Conservation (phyloP, 495 filamentous ascomycete species). For the Hyaloscypha finlandica region DNA sequence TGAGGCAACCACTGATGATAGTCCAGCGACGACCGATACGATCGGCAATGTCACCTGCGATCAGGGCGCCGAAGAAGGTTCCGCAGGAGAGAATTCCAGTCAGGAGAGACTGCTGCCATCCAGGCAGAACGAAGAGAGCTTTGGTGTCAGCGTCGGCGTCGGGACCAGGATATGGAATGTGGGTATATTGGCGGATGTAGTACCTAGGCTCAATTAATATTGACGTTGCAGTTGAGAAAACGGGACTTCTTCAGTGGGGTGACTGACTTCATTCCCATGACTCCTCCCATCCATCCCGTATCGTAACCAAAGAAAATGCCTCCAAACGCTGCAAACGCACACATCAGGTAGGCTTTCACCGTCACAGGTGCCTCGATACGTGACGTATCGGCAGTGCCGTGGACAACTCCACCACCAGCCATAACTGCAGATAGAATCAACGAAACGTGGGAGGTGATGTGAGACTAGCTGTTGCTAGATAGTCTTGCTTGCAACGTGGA, state of each 20-base stretch:
- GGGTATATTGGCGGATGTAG: conserved; percentile 64
- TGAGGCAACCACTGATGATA: conserved; percentile 62
- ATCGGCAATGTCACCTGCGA: conserved; percentile 70
- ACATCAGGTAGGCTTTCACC: conserved; percentile 66
- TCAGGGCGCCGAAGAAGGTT: conserved; percentile 82
- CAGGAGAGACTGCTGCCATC: conserved; percentile 65
- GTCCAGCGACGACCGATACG: conserved; percentile 70
- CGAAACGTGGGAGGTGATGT: background rate
- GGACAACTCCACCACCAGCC: conserved; percentile 23
- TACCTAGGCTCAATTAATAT: conserved; percentile 36
- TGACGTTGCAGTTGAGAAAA: background rate
- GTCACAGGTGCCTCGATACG: conserved; percentile 66
- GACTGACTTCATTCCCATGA: conserved; percentile 19
- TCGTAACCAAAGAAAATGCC: conserved; percentile 71
- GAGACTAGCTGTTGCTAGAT: background rate
- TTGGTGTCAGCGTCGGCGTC: conserved; percentile 5
- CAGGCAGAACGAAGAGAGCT: conserved; percentile 45
- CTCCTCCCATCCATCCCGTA: conserved; percentile 63
- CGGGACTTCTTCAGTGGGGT: background rate
- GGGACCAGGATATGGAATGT: conserved; percentile 19
- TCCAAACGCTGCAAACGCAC: conserved; percentile 68
- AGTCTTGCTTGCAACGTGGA: background rate
- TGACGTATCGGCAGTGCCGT: conserved; percentile 42
- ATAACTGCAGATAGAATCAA: conserved; percentile 13
- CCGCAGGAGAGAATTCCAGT: conserved; percentile 85